phyloP scores from a whole-genome alignment of 129 eudicot species.

The Erigeron canadensis region DNA sequence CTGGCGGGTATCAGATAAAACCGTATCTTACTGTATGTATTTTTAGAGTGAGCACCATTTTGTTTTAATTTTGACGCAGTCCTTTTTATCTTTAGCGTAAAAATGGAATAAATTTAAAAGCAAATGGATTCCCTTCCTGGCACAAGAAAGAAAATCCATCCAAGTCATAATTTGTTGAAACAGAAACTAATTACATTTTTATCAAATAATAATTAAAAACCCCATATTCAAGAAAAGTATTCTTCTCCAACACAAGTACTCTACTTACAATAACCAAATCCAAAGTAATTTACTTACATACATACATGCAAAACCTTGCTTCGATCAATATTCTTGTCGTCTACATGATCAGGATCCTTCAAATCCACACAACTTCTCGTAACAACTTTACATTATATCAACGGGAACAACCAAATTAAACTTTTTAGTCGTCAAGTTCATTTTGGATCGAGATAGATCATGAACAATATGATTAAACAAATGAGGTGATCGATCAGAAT shows the following conservation, averaged over 20 bases:
- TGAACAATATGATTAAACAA: conserved; percentile 69
- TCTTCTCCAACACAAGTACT: conserved; percentile 34
- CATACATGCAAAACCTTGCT: conserved; percentile 33
- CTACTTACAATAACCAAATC: conserved; percentile 24
- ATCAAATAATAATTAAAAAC: conserved; percentile 9
- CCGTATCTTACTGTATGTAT: too few relatives aligned
- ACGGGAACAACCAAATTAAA: background rate
- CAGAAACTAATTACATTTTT: background rate
- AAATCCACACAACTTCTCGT: too few relatives aligned
- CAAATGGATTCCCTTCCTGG: too few relatives aligned
- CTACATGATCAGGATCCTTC: conserved; percentile 9
- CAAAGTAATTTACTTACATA: conserved; percentile 3
- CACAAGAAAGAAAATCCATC: too few relatives aligned
- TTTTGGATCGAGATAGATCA: conserved; percentile 15
- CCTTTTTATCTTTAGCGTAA: too few relatives aligned
- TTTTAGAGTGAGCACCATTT: too few relatives aligned
- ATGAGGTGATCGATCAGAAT: conserved; percentile 47
- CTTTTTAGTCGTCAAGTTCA: background rate
- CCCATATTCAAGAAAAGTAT: conserved; percentile 36
- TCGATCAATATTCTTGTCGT: too few relatives aligned
- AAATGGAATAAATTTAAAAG: too few relatives aligned
- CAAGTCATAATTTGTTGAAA: too few relatives aligned
- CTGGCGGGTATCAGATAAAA: too few relatives aligned
- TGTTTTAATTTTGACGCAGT: too few relatives aligned
- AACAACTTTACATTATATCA: conserved; percentile 4